Evolutionary conservation across 106 monocot genomes (phyloP), one percentile per base, ranked within the genome.

Genomic region (Ottelia alismoides): DNA sequence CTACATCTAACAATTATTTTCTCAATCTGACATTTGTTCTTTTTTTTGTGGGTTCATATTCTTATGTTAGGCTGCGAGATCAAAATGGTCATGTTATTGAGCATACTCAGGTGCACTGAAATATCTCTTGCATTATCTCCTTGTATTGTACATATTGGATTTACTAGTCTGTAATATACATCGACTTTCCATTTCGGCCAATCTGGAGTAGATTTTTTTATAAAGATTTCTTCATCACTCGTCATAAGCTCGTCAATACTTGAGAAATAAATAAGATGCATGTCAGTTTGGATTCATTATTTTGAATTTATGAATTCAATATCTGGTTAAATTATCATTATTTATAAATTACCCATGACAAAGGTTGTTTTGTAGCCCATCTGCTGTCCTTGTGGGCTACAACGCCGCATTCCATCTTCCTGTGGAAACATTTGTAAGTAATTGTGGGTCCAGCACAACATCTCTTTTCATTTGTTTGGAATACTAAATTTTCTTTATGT

Each of bases 351-450:
- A n/a, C n/a, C n/a, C n/a, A n/a, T n/a, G n/a, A n/a, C n/a, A n/a
- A n/a, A n/a, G n/a, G n/a, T 53, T 53, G 27, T 28, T 53, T 40
- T 11, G 35, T 31, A 93, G 93, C 94, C 94, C 51, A 66, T 76
- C 61, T 94, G 94, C 61, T 94, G 94, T 67, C 71, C 94, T 53
- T 94, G 94, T 76, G 94, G 94, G 27, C 78, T 84, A 54, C 70
- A 74, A 48, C 77, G 63, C 7, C 88, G 88, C 40, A 81, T 78
- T 60, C 88, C 88, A 60, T 78, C 94, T 16, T 88, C 94, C 29
- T 88, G 94, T 70, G 94, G 94, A 30, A 94, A 75, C 65, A 20
- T 94, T 20, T 82, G 92, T 87, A 80, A 83, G 92, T n/a, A n/a
- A n/a, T n/a, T n/a, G n/a, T n/a, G n/a, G n/a, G n/a, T n/a, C n/a